Percentiles rank a stretch among this genome's conserved stretches.
phyloP scores from a whole-genome alignment of 331 rosid genomes.

The Prunus yedoensis region DNA sequence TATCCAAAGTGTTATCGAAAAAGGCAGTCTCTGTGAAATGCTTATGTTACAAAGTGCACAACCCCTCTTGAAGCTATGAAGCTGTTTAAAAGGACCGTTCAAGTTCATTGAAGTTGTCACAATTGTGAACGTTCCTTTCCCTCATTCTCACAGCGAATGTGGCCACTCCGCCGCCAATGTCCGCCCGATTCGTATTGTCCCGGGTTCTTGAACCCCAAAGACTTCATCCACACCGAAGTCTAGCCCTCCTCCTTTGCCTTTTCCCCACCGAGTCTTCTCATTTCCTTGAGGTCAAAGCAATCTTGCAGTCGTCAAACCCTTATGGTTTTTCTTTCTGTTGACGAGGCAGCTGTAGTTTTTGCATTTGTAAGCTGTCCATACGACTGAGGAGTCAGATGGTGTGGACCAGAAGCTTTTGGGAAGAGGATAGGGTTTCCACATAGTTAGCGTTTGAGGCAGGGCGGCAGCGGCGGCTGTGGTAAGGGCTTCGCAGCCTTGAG shows the following conservation, averaged over 20 bases:
- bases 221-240: constrained; percentile 52
- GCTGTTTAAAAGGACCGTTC: constrained; percentile 49
- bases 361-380: constrained; percentile 52
- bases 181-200: constrained; percentile 35
- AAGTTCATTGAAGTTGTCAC: constrained; percentile 43
- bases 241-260: constrained; percentile 24
- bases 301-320: constrained; percentile 49
- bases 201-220: constrained; percentile 19
- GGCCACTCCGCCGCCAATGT: constrained; percentile 49
- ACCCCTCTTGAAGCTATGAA: constrained; percentile 49
- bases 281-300: constrained; percentile 43
- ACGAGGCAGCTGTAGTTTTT: constrained; percentile 44
- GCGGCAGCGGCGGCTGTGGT: constrained; percentile 49
- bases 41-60: constrained; percentile 32
- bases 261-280: constrained; percentile 36
- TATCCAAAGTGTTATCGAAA: constrained; percentile 49
- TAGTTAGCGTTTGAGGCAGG: constrained; percentile 20
- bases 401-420: constrained; percentile 42
- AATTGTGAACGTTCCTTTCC: constrained; percentile 29
- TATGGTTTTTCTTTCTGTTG: constrained; percentile 23
- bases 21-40: constrained; percentile 44
- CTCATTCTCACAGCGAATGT: constrained; percentile 45
- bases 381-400: constrained; percentile 38
- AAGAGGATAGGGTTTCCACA: constrained; percentile 31
- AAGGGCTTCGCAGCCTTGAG: constrained; percentile 53